phyloP scores from a whole-genome alignment of 805 yeast species.

The Candida ficus region DNA sequence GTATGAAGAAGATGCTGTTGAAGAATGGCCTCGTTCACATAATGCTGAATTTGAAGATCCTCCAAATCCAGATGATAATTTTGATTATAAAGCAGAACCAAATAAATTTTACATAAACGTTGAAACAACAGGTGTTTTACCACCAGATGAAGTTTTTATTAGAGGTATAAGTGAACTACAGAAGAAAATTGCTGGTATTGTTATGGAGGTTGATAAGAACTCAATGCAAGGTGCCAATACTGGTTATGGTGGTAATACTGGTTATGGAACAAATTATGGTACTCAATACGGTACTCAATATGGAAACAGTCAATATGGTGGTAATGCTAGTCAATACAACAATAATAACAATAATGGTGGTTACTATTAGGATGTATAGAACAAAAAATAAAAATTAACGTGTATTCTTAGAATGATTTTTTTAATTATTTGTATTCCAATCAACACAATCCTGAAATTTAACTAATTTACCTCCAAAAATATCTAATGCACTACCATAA shows the following conservation, averaged over 20 bases:
- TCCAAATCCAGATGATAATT: conserved; percentile 79
- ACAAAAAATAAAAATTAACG: background rate
- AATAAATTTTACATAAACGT: conserved; percentile 79
- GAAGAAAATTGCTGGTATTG: conserved; percentile 83
- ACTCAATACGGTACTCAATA: conserved; percentile 15
- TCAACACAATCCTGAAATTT: conserved; percentile 65
- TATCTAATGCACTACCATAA: conserved; percentile 87
- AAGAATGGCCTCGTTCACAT: conserved; percentile 89
- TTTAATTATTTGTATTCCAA: conserved; percentile 54
- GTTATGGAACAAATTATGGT: conserved; percentile 12
- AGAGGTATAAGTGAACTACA: conserved; percentile 83
- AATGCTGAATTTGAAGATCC: conserved; percentile 97
- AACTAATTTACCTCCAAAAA: conserved; percentile 87
- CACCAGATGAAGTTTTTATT: conserved; percentile 83
- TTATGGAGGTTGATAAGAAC: conserved; percentile 56
- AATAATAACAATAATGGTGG: background rate
- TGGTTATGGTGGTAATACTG: conserved; percentile 27
- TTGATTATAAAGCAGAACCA: conserved; percentile 82
- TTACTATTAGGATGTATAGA: background rate
- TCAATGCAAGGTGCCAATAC: conserved; percentile 34
- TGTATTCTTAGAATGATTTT: background rate
- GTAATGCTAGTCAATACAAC: conserved; percentile 10
- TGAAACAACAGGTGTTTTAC: conserved; percentile 86
- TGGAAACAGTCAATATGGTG: too few relatives aligned
- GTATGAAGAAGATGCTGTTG: conserved; percentile 85